Evolutionary conservation across 768 basidiomycete species (phyloP).

Genomic region (Royoungia palumana): DNA sequence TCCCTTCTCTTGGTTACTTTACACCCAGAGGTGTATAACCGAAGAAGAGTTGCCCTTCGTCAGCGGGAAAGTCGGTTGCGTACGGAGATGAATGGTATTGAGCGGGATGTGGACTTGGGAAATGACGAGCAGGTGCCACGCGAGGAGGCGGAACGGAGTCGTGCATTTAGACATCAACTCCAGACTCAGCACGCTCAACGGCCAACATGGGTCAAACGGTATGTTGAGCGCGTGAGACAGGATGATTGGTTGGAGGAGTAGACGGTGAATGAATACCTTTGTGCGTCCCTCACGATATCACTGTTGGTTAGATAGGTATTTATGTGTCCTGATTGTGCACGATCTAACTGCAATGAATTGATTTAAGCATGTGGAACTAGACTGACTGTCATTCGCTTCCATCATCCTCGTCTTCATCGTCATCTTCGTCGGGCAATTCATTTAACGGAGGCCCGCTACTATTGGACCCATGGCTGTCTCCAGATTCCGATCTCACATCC

Average conservation of each 20-base stretch:
- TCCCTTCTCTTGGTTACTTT: conserved; percentile 56
- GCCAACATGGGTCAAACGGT: conserved; percentile 60
- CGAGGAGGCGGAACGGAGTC: conserved; percentile 29
- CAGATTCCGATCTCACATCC: conserved; percentile 38
- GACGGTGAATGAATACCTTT: conserved; percentile 5
- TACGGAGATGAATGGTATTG: conserved; percentile 53
- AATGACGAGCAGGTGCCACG: conserved; percentile 31
- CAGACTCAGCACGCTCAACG: conserved; percentile 48
- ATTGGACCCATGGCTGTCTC: conserved; percentile 40
- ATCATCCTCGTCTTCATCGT: conserved; percentile 48
- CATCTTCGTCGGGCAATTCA: conserved; percentile 61
- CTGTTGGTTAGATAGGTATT: not conserved
- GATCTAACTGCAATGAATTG: not conserved
- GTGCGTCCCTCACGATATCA: not conserved
- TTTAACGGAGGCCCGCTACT: conserved; percentile 40
- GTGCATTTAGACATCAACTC: conserved; percentile 39
- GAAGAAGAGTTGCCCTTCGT: conserved; percentile 54
- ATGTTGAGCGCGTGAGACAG: conserved; percentile 59
- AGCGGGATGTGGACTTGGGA: conserved; percentile 25
- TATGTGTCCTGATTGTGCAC: conserved; percentile 1
- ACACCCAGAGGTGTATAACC: conserved; percentile 74
- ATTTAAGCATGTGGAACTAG: not conserved
- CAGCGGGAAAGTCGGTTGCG: conserved; percentile 63
- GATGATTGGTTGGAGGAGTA: conserved; percentile 71
- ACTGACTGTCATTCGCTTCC: conserved; percentile 43